Percentiles rank a stretch among this genome's conserved stretches.
These are phyloP conservation scores for Fraxinus americana DNA, from an alignment of 257 asterid genomes.

Conservation along the genomic window DNA sequence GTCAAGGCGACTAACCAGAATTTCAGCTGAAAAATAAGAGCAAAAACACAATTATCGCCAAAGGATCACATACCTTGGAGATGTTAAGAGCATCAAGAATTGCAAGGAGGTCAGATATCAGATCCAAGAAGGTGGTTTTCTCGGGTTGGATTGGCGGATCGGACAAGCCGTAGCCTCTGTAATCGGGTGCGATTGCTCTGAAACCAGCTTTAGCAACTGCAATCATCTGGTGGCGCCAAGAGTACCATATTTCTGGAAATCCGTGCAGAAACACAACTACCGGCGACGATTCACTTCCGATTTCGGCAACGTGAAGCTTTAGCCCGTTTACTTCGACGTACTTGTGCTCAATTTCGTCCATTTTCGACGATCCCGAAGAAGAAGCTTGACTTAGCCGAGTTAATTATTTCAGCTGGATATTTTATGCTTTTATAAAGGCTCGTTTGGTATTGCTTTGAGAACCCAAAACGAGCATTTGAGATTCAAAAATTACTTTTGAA, in stretches of 20 bases:
- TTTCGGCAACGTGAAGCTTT: constrained; percentile 9
- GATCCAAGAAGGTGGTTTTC: constrained; percentile 35
- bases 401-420: too few relatives aligned
- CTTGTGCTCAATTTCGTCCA: constrained; percentile 12
- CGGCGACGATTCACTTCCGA: constrained; percentile 20
- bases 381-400: neutral
- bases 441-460: too few relatives aligned
- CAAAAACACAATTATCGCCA: neutral
- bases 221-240: constrained; percentile 43
- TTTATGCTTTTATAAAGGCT: too few relatives aligned
- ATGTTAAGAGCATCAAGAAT: constrained; percentile 29
- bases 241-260: constrained; percentile 48
- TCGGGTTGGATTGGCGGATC: constrained; percentile 25
- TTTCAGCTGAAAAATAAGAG: neutral
- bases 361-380: neutral
- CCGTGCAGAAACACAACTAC: constrained; percentile 42
- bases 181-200: constrained; percentile 42
- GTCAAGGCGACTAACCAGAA: neutral
- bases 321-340: constrained; percentile 7
- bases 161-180: constrained; percentile 42
- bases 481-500: too few relatives aligned
- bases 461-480: too few relatives aligned
- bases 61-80: constrained; percentile 22
- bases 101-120: constrained; percentile 30
- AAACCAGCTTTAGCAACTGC: constrained; percentile 39